Evolutionary conservation across 2,329 filamentous ascomycete species (phyloP), one percentile per base, ranked within the genome.

Genomic region (Shiraia bambusicola): DNA sequence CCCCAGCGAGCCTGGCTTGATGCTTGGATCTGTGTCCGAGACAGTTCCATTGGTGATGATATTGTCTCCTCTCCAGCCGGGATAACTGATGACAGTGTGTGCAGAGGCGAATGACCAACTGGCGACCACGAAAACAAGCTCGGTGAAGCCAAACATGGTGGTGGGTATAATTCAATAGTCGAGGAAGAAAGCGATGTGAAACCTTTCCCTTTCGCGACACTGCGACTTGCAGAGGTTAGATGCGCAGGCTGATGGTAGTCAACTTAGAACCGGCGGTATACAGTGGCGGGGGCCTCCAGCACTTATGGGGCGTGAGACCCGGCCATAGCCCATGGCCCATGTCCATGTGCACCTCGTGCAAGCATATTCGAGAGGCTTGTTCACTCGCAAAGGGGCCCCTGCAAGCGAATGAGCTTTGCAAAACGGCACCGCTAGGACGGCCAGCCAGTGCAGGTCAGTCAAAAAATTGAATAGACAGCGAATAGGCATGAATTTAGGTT

Each of bases 51-150:
- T 94, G 30, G 84, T 86, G 63, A 86, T 79, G 49, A 95, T 80
- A 66, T 89, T 94, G 74, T 95, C 84, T 52, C 89, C 90, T 78
- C 90, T 57, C 83, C 86, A 92, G 54, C 87, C 87, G 0, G 89
- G 90, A 64, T 94, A 94, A 49, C 84, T 84, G 67, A 95, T 85
- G 63, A 95, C 79, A n/a, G 79, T 87, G 67, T 94, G 88, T n/a
- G 84, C 83, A 25, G 77, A 73, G 49, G 75, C 74, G 57, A 83
- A 54, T 44, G 63, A 59, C 65, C 63, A 69, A 40, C 44, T 58
- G 35, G 62, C 61, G 45, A 61, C 58, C 42, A 67, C 43, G 40
- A 54, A 56, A 28, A 65, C 49, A 37, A 66, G 54, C 37, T 60
- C 49, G 39, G 60, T 59, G 45, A 67, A 59, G 48, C 57, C 58